A percentile compares a stretch with the other conserved stretches of the same genome.
These are phyloP conservation scores for Grifola frondosa DNA, from an alignment of 1,284 basidiomycete genomes.

Conservation along the genomic window DNA sequence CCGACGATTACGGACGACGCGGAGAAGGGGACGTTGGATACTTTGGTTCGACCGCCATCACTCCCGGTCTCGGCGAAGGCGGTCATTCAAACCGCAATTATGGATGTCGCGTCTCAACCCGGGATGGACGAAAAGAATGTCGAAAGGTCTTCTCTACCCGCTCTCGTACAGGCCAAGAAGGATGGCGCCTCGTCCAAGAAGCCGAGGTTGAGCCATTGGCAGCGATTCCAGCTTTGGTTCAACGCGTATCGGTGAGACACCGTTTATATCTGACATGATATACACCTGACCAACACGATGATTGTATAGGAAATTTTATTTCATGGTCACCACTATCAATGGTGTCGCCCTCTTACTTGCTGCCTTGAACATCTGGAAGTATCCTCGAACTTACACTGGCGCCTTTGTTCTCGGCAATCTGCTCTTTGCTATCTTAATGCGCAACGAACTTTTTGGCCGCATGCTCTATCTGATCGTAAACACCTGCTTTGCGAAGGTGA, in stretches of 20 bases:
- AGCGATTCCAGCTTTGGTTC: constrained; percentile 60
- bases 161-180: constrained; percentile 21
- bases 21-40: constrained; percentile 28
- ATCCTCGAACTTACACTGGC: constrained; percentile 57
- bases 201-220: constrained; percentile 39
- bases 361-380: constrained; percentile 51
- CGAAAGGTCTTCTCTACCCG: constrained; percentile 6
- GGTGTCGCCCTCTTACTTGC: constrained; percentile 50
- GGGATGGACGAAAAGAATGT: constrained; percentile 18
- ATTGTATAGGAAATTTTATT: constrained; percentile 56
- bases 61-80: constrained; percentile 19
- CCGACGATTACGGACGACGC: constrained; percentile 24
- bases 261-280: neutral
- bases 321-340: constrained; percentile 52
- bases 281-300: constrained; percentile 1
- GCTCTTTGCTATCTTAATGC: constrained; percentile 39
- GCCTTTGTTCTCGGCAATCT: constrained; percentile 59
- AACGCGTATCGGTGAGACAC: constrained; percentile 58
- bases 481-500: constrained; percentile 61
- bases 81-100: constrained; percentile 17
- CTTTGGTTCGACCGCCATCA: constrained; percentile 21
- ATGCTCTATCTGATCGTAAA: constrained; percentile 57
- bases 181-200: constrained; percentile 19
- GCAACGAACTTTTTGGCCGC: constrained; percentile 61
- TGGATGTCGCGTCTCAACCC: constrained; percentile 14